Conservation (phyloP, 2,329 filamentous ascomycete species). For the Curvularia hawaiiensis region DNA sequence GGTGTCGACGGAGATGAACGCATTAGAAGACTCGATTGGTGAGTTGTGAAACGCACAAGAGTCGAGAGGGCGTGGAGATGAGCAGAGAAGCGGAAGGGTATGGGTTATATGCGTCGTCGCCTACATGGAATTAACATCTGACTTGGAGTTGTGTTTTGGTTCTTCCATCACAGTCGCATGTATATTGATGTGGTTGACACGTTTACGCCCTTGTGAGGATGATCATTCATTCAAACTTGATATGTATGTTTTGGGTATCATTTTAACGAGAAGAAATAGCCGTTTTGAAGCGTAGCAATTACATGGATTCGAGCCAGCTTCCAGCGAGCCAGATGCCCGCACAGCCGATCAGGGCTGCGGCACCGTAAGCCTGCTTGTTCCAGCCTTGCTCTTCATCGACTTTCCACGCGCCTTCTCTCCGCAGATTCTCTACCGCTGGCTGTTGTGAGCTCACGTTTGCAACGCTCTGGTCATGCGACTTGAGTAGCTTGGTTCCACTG, state of each 20-base stretch:
- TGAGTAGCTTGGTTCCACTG: conserved; percentile 65
- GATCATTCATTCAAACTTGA: not conserved
- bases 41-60: no score
- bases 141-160: no score
- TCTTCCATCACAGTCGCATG: no score
- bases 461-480: conserved; percentile 43
- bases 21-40: no score
- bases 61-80: no score
- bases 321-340: conserved; percentile 49
- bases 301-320: conserved; percentile 45
- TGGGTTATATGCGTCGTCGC: no score
- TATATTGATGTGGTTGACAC: no score
- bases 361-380: conserved; percentile 49
- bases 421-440: conserved; percentile 20
- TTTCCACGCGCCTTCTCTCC: conserved; percentile 41
- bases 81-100: no score
- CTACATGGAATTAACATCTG: no score
- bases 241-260: conserved; percentile 10
- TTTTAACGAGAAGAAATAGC: not conserved
- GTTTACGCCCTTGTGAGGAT: no score
- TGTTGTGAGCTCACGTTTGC: conserved; percentile 25
- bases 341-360: conserved; percentile 47
- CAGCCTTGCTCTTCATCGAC: conserved; percentile 46
- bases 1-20: no score
- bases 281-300: not conserved